A percentile compares a stretch with the other conserved stretches of the same genome.
Conservation (phyloP, 176 grass and related monocot genomes). For the Bolboschoenus planiculmis region DNA sequence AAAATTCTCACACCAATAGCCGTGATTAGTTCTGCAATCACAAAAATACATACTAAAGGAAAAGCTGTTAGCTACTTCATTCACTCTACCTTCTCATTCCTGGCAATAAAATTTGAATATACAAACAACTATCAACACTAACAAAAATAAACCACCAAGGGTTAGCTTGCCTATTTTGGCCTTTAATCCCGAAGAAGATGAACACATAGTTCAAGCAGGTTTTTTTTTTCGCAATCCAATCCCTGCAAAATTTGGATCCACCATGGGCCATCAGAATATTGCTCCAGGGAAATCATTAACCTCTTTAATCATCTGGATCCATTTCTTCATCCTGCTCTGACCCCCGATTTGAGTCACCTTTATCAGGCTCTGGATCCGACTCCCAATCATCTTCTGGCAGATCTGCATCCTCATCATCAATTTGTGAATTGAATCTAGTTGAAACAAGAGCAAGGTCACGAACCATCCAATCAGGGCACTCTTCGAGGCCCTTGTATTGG, state of each 20-base stretch:
- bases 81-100: neutral
- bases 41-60: neutral
- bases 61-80: neutral
- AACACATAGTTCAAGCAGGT: neutral
- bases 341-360: slow-evolving; percentile 45
- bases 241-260: neutral
- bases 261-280: neutral
- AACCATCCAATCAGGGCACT: slow-evolving; percentile 69
- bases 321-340: slow-evolving; percentile 84
- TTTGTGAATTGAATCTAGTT: slow-evolving; percentile 40
- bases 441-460: slow-evolving; percentile 24
- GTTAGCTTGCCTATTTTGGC: slow-evolving; percentile 46
- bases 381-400: slow-evolving; percentile 54
- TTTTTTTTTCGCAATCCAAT: slow-evolving; percentile 14
- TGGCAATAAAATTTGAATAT: slow-evolving; percentile 18
- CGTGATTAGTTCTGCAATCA: slow-evolving; percentile 4
- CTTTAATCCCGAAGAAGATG: slow-evolving; percentile 14
- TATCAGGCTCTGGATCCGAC: slow-evolving; percentile 47
- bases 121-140: slow-evolving; percentile 9
- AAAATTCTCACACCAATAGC: slow-evolving; percentile 14
- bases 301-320: slow-evolving; percentile 82
- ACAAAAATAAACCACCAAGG: slow-evolving; percentile 21
- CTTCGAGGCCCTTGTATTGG: slow-evolving; percentile 52
- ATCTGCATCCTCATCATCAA: slow-evolving; percentile 61
- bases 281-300: neutral